Percentiles rank a stretch among this genome's conserved stretches.
Evolutionary conservation across 2,329 filamentous ascomycete species (phyloP).

Genomic region (Cordyceps cateniannulata): DNA sequence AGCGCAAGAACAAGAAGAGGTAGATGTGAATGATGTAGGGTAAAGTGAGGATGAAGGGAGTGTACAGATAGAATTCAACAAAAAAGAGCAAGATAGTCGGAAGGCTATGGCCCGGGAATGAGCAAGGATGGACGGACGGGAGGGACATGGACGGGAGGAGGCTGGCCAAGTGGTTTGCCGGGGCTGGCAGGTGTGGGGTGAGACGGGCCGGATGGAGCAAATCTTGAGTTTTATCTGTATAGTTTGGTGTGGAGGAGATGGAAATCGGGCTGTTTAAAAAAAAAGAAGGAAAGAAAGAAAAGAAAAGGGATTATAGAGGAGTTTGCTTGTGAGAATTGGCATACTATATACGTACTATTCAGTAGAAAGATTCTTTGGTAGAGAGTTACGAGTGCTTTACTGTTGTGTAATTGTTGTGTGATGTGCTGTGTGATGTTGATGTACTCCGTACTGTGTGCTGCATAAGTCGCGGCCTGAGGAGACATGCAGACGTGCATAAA

Average conservation of each 20-base stretch:
- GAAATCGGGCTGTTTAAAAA: neutral
- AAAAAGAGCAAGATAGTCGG: neutral
- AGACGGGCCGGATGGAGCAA: neutral
- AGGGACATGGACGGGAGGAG: neutral
- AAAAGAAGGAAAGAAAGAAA: too few relatives aligned
- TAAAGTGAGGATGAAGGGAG: neutral
- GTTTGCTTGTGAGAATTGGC: neutral
- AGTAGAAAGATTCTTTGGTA: too few relatives aligned
- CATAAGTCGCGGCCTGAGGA: too few relatives aligned
- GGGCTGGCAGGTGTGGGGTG: neutral
- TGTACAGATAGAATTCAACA: constrained; percentile 10
- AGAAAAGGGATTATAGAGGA: neutral
- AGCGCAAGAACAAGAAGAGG: constrained; percentile 50
- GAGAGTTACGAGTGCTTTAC: neutral
- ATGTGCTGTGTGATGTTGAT: neutral
- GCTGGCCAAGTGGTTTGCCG: neutral
- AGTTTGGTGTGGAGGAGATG: neutral
- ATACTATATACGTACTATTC: neutral
- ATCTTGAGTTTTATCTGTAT: constrained; percentile 1
- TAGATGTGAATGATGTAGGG: constrained; percentile 20
- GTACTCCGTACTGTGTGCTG: too few relatives aligned
- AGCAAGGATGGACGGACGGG: neutral
- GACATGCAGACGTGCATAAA: too few relatives aligned
- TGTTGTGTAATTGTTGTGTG: neutral
- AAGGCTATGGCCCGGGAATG: too few relatives aligned